These are phyloP conservation scores for Kappamyces sp. DNA, from an alignment of 192 early-diverging fungal species.

Conservation along the genomic window DNA sequence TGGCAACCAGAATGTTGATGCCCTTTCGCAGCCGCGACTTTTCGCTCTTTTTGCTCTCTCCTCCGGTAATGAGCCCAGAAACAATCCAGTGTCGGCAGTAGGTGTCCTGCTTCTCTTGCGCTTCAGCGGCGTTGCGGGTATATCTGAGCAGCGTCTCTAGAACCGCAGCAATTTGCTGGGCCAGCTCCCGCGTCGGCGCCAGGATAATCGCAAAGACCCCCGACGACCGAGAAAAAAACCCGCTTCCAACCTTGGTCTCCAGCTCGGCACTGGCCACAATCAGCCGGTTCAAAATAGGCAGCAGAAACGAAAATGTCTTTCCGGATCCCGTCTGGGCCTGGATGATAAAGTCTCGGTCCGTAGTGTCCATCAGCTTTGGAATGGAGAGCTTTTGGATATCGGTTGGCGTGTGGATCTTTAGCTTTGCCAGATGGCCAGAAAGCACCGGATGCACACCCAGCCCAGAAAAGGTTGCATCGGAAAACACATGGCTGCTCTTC, in stretches of 20 bases:
- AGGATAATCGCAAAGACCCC: slow-evolving; percentile 91
- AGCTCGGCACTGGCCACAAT: slow-evolving; percentile 51
- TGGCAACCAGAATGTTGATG: slow-evolving; percentile 81
- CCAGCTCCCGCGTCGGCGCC: slow-evolving; percentile 95
- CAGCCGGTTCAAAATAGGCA: slow-evolving; percentile 89
- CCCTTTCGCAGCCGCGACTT: slow-evolving; percentile 78
- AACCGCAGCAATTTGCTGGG: slow-evolving; percentile 84
- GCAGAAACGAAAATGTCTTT: slow-evolving; percentile 90
- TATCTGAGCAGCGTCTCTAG: slow-evolving; percentile 70
- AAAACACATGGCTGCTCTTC: slow-evolving; percentile 19
- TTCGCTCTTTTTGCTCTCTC: slow-evolving; percentile 84
- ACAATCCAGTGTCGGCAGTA: slow-evolving; percentile 66
- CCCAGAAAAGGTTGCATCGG: slow-evolving; percentile 52
- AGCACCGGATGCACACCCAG: slow-evolving; percentile 75
- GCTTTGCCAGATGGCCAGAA: slow-evolving; percentile 62
- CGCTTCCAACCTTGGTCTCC: slow-evolving; percentile 9
- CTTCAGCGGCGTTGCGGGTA: slow-evolving; percentile 38
- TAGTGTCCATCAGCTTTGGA: slow-evolving; percentile 40
- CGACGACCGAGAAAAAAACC: slow-evolving; percentile 45
- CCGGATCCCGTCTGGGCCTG: slow-evolving; percentile 97
- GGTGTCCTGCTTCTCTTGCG: slow-evolving; percentile 50
- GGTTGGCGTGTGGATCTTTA: slow-evolving; percentile 76
- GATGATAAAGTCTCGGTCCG: slow-evolving; percentile 75
- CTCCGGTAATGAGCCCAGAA: slow-evolving; percentile 69
- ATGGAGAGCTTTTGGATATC: slow-evolving; percentile 83